These are phyloP conservation scores for Diaporthe capsici DNA, from an alignment of 2,329 filamentous ascomycete genomes.

Conservation along the genomic window DNA sequence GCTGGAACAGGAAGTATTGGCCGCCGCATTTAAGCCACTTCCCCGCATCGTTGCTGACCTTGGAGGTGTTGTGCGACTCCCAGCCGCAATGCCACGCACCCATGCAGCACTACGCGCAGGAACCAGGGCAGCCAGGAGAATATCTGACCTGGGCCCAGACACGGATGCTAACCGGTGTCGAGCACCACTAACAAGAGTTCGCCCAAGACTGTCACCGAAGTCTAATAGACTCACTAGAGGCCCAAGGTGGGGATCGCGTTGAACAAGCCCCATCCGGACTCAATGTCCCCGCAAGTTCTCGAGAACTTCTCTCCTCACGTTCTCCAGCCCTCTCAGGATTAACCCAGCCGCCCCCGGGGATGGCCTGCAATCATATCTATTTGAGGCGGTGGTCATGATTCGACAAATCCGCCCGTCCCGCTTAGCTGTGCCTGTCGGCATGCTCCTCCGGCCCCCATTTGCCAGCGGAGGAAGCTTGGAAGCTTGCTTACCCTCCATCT, in stretches of 20 bases:
- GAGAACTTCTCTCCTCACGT: slow-evolving; percentile 9
- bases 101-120: slow-evolving; percentile 6
- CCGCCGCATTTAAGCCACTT: slow-evolving; percentile 14
- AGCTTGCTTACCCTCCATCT: slow-evolving; percentile 22
- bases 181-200: slow-evolving; percentile 1
- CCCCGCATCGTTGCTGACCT: slow-evolving; percentile 7
- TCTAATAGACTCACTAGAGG: not conserved
- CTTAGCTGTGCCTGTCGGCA: slow-evolving; percentile 13
- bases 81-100: not conserved
- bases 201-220: slow-evolving; percentile 15
- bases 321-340: not conserved
- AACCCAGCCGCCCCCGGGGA: not conserved
- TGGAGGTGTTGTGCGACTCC: not conserved
- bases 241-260: not conserved
- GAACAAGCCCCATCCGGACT: not conserved
- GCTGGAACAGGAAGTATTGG: slow-evolving; percentile 33
- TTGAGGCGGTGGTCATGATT: slow-evolving; percentile 13
- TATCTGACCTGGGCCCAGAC: not conserved
- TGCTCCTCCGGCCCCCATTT: not conserved
- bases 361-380: not conserved
- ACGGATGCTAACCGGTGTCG: not conserved
- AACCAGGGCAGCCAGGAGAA: slow-evolving; percentile 11
- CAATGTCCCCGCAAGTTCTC: not conserved
- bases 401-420: not conserved
- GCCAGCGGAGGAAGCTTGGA: not conserved